phyloP scores from a whole-genome alignment of 192 early-diverging fungal genomes.

The Spizellomyces punctatus region DNA sequence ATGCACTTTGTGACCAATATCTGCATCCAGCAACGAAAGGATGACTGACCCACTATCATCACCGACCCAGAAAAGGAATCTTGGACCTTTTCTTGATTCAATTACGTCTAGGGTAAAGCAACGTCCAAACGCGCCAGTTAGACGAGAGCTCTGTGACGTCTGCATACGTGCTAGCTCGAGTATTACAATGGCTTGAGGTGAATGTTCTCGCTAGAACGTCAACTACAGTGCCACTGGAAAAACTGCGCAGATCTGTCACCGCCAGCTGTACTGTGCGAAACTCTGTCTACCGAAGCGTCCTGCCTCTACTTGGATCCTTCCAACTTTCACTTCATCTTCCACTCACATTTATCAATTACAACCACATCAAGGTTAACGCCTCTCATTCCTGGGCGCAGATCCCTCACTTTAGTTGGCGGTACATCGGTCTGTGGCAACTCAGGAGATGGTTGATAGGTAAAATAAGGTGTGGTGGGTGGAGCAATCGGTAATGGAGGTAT shows the following conservation, averaged over 20 bases:
- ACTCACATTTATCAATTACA: not conserved
- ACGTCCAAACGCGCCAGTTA: no score
- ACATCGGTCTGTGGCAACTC: not conserved
- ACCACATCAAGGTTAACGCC: not conserved
- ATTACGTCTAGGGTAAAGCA: not conserved
- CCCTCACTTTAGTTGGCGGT: not conserved
- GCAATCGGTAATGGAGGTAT: not conserved
- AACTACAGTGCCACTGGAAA: no score
- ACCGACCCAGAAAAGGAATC: not conserved
- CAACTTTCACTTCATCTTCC: no score
- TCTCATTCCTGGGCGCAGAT: not conserved
- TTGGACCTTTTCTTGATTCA: not conserved
- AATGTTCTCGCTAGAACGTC: no score
- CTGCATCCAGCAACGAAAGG: not conserved
- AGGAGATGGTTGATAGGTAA: constrained; percentile 2
- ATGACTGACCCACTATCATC: not conserved
- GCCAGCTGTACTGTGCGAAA: no score
- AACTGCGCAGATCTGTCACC: no score
- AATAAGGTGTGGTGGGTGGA: not conserved
- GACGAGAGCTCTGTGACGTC: no score
- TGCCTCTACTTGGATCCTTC: no score
- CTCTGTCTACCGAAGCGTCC: no score
- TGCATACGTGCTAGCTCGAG: no score
- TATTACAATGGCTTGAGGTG: no score
- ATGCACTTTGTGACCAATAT: not conserved